A percentile compares a stretch with the other conserved stretches of the same genome.
phyloP scores from a whole-genome alignment of 2,329 filamentous ascomycete genomes.

The Cercospora beticola region DNA sequence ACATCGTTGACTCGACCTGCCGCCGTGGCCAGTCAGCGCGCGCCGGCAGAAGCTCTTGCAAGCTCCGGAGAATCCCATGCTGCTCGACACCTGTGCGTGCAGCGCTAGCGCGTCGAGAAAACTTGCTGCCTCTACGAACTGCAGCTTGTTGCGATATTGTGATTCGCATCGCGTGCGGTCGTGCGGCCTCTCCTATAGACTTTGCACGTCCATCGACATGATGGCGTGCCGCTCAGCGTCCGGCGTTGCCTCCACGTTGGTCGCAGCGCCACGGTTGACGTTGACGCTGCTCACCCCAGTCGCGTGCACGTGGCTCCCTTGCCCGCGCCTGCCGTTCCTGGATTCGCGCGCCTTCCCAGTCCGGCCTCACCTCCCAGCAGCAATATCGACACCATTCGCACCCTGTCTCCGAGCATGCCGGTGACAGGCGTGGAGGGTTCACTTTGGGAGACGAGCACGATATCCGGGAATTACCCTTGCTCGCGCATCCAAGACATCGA shows the following conservation, averaged over 20 bases:
- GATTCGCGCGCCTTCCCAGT: background rate
- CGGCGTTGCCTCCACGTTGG: background rate
- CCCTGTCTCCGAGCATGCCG: conserved; percentile 16
- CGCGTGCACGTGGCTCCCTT: conserved; percentile 12
- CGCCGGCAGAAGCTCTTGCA: conserved; percentile 3
- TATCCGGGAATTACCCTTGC: conserved; percentile 14
- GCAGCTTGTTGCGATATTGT: background rate
- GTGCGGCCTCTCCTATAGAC: background rate
- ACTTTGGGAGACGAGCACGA: conserved; percentile 12
- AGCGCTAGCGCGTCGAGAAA: conserved; percentile 11
- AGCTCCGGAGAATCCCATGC: conserved; percentile 22
- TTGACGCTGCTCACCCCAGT: background rate
- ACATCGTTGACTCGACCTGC: conserved; percentile 10
- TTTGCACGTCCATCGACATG: background rate
- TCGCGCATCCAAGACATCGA: conserved; percentile 1
- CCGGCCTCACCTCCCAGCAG: background rate
- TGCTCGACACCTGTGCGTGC: conserved; percentile 21
- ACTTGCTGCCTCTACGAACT: conserved; percentile 7
- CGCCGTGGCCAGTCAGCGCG: conserved; percentile 13
- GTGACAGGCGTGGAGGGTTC: conserved; percentile 9
- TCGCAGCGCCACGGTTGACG: background rate
- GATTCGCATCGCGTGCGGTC: background rate
- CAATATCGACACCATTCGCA: background rate
- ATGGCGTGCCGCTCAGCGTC: background rate
- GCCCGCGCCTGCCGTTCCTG: background rate